These are phyloP conservation scores for Dendrobium catenatum DNA, from an alignment of 106 monocot genomes.

Conservation along the genomic window DNA sequence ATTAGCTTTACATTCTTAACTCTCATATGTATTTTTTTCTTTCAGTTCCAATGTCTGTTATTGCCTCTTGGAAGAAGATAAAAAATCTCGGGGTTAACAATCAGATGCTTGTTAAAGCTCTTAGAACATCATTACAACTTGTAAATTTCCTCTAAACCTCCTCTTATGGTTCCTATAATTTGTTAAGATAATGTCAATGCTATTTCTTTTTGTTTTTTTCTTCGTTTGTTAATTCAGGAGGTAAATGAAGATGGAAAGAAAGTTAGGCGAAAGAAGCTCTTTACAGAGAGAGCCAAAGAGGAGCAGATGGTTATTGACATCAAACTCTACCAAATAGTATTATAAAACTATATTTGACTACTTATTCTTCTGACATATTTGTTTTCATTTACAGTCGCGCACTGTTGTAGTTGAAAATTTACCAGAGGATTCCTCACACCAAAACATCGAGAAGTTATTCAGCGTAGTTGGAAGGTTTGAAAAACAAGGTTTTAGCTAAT, in stretches of 20 bases:
- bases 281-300: slow-evolving; percentile 68
- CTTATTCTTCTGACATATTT: neutral
- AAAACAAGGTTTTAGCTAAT: no score
- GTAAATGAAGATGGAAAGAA: slow-evolving; percentile 76
- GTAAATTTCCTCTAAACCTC: slow-evolving; percentile 21
- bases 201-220: neutral
- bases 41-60: slow-evolving; percentile 68
- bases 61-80: slow-evolving; percentile 75
- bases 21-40: neutral
- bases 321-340: neutral
- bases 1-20: neutral
- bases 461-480: slow-evolving; percentile 36
- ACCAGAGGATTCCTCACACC: slow-evolving; percentile 58
- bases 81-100: slow-evolving; percentile 46
- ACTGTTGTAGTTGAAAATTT: slow-evolving; percentile 78
- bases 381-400: slow-evolving; percentile 34
- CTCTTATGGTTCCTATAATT: neutral
- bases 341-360: neutral
- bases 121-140: slow-evolving; percentile 62
- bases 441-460: slow-evolving; percentile 80
- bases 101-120: slow-evolving; percentile 56
- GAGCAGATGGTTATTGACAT: slow-evolving; percentile 55
- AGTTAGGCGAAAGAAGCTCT: slow-evolving; percentile 44
- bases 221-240: slow-evolving; percentile 22
- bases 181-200: neutral